Percentiles rank a stretch among this genome's conserved stretches.
These are phyloP conservation scores for Chytridiales sp. DNA, from an alignment of 371 early-diverging fungal species.

Conservation along the genomic window DNA sequence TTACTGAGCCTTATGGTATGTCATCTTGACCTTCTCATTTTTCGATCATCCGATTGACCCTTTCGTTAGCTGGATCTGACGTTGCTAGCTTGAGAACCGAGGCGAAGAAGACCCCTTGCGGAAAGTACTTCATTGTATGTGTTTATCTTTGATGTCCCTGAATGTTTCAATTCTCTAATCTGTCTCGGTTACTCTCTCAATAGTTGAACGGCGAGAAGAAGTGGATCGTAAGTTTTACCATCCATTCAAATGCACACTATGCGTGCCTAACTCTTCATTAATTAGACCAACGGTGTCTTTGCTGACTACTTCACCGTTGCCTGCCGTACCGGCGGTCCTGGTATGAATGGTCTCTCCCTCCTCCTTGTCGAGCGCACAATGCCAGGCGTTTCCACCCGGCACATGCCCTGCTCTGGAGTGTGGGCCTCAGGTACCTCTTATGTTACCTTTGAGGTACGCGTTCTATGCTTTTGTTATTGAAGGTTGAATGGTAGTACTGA, in stretches of 20 bases:
- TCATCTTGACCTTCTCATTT: slow-evolving; percentile 5
- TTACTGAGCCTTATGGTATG: slow-evolving; percentile 50
- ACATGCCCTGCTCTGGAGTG: slow-evolving; percentile 76
- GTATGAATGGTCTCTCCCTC: slow-evolving; percentile 81
- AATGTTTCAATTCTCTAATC: too few relatives aligned
- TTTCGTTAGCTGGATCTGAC: slow-evolving; percentile 68
- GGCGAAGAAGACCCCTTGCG: slow-evolving; percentile 70
- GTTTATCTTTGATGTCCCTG: neutral
- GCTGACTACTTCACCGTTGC: slow-evolving; percentile 77
- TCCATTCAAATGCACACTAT: too few relatives aligned
- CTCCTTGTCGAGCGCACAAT: slow-evolving; percentile 75
- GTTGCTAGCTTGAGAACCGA: slow-evolving; percentile 72
- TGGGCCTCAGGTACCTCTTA: slow-evolving; percentile 74
- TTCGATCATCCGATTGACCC: neutral
- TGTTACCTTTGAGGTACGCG: slow-evolving; percentile 41
- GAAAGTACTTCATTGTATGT: slow-evolving; percentile 67
- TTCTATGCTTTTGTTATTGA: too few relatives aligned
- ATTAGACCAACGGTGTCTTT: slow-evolving; percentile 75
- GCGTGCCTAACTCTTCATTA: neutral
- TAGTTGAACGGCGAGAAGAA: slow-evolving; percentile 75
- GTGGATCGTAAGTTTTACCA: slow-evolving; percentile 47
- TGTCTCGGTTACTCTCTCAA: neutral
- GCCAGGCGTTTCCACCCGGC: slow-evolving; percentile 79
- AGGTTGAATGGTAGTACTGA: neutral
- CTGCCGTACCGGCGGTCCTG: slow-evolving; percentile 72